These are phyloP conservation scores for Meredithiella fracta DNA, from an alignment of 2,329 filamentous ascomycete genomes.

Conservation along the genomic window DNA sequence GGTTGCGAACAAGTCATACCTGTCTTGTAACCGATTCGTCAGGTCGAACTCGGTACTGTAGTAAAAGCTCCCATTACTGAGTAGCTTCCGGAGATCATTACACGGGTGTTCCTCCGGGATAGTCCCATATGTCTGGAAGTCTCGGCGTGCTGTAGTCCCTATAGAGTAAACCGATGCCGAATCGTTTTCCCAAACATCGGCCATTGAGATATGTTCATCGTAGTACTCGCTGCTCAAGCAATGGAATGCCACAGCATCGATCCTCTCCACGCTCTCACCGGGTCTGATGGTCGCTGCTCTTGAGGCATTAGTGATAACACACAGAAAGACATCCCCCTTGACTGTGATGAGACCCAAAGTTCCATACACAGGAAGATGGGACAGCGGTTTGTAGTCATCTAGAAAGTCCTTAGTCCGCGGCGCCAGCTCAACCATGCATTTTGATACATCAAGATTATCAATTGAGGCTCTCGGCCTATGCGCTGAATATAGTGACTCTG, in stretches of 20 bases:
- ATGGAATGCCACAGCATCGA: constrained; percentile 77
- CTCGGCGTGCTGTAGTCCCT: constrained; percentile 19
- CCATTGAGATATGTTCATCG: constrained; percentile 49
- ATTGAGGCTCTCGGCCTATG: constrained; percentile 26
- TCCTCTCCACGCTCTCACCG: constrained; percentile 77
- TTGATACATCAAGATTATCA: constrained; percentile 31
- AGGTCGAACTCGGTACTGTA: constrained; percentile 98
- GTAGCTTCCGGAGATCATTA: constrained; percentile 72
- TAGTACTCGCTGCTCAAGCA: constrained; percentile 78
- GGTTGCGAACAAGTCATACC: constrained; percentile 29
- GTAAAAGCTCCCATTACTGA: constrained; percentile 90
- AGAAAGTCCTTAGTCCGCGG: constrained; percentile 48
- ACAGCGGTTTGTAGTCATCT: constrained; percentile 60
- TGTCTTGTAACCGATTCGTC: constrained; percentile 80
- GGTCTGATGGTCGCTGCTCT: constrained; percentile 70
- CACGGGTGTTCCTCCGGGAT: constrained; percentile 69
- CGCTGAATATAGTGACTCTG: constrained; percentile 41
- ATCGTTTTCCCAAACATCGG: constrained; percentile 38
- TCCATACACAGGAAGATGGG: constrained; percentile 59
- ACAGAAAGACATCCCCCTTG: constrained; percentile 72
- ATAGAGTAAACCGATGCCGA: constrained; percentile 32
- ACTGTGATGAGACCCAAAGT: constrained; percentile 79
- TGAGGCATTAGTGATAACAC: constrained; percentile 65
- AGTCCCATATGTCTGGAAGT: constrained; percentile 20
- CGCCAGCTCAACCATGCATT: constrained; percentile 81